Evolutionary conservation across 140 eudicot genomes (phyloP).

Genomic region (Anethum foeniculum): DNA sequence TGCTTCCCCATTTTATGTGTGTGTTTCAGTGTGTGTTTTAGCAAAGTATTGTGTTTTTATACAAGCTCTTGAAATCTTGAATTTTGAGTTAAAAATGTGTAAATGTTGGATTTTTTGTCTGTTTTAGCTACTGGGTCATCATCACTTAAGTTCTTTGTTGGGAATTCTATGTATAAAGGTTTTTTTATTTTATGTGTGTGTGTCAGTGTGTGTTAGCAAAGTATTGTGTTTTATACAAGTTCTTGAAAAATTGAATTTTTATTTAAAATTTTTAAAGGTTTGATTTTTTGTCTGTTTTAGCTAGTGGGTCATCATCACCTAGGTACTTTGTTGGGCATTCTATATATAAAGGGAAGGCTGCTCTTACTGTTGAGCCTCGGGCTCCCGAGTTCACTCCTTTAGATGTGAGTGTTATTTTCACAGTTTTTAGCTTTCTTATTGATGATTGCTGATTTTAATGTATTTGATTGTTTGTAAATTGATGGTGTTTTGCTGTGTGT

Average conservation of each 20-base stretch:
- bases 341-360: constrained; percentile 88
- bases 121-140: constrained; percentile 15
- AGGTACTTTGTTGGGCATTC: constrained; percentile 74
- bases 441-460: not conserved
- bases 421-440: not conserved
- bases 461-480: not conserved
- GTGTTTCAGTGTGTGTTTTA: not conserved
- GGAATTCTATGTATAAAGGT: too few species aligned
- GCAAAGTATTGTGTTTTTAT: not conserved
- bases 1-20: not conserved
- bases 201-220: not conserved
- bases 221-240: not conserved
- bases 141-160: constrained; percentile 41
- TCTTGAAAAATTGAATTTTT: not conserved
- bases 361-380: constrained; percentile 67
- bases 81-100: not conserved
- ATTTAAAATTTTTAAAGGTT: not conserved
- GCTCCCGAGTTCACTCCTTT: constrained; percentile 76
- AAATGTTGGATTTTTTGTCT: not conserved
- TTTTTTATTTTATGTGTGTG: not conserved
- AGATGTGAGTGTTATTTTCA: constrained; percentile 58
- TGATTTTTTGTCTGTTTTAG: constrained; percentile 13
- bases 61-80: not conserved
- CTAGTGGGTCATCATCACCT: constrained; percentile 27
- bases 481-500: constrained; percentile 10